Evolutionary conservation across 2,329 filamentous ascomycete species (phyloP).

Genomic region (Monilinia aucupariae): DNA sequence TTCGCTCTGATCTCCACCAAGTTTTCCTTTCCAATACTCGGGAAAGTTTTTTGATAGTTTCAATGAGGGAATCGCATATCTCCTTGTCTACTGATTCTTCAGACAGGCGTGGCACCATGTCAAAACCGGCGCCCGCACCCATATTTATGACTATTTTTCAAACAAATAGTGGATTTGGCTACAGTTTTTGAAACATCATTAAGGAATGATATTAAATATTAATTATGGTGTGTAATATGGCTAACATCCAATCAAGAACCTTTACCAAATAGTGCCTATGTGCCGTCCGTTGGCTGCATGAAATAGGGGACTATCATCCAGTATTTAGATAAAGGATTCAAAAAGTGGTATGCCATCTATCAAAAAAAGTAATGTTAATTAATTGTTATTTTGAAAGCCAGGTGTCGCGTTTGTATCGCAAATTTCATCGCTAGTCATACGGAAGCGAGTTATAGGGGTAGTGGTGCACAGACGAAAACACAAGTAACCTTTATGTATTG

Average conservation of each 20-base stretch:
- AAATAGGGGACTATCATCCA: neutral
- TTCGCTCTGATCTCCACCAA: constrained; percentile 19
- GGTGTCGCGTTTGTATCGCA: neutral
- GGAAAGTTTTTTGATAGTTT: constrained; percentile 18
- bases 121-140: constrained; percentile 31
- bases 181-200: no score
- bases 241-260: neutral
- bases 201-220: no score
- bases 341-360: neutral
- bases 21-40: neutral
- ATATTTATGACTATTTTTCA: constrained; percentile 18
- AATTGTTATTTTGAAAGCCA: neutral
- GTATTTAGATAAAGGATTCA: neutral
- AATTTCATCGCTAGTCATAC: neutral
- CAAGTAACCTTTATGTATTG: no score
- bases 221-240: no score
- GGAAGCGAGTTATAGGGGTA: no score
- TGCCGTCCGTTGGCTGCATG: neutral
- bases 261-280: neutral
- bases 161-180: neutral
- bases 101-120: constrained; percentile 31
- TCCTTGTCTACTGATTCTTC: constrained; percentile 27
- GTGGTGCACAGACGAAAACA: no score
- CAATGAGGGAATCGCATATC: constrained; percentile 29
- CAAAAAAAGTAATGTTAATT: rapidly evolving